These are phyloP conservation scores for Infundibulicybe gibba DNA, from an alignment of 768 basidiomycete genomes.

Conservation along the genomic window DNA sequence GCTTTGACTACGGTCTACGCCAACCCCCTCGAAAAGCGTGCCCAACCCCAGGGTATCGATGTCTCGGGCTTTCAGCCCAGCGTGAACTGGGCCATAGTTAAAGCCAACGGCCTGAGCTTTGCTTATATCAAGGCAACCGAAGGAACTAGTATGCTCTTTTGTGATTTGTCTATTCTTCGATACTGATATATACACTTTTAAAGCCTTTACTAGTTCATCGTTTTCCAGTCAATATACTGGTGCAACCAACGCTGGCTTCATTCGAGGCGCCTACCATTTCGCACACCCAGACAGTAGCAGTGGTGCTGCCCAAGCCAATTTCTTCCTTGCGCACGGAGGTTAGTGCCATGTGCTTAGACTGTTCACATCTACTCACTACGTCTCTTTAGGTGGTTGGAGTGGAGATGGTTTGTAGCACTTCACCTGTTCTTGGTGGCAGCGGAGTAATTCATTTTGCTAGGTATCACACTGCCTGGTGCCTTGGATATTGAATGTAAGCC, in stretches of 20 bases:
- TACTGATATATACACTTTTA: not conserved
- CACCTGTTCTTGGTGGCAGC: constrained; percentile 9
- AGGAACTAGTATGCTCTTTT: constrained; percentile 11
- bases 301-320: constrained; percentile 57
- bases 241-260: constrained; percentile 51
- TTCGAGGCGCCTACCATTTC: constrained; percentile 42
- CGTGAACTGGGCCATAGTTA: constrained; percentile 51
- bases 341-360: constrained; percentile 2
- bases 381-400: constrained; percentile 15
- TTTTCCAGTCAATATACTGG: constrained; percentile 53
- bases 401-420: constrained; percentile 13
- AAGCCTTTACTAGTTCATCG: constrained; percentile 35
- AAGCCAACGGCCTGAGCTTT: constrained; percentile 48
- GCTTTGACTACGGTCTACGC: constrained; percentile 1
- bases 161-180: not conserved
- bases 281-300: constrained; percentile 49
- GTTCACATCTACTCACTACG: not conserved
- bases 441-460: not conserved
- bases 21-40: constrained; percentile 21
- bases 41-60: constrained; percentile 48
- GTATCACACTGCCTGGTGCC: constrained; percentile 58
- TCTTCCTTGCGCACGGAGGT: constrained; percentile 57
- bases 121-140: constrained; percentile 70
- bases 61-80: constrained; percentile 46
- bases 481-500: constrained; percentile 59